Conservation (phyloP, 371 early-diverging fungal species). For the Rhizopus arrhizus region DNA sequence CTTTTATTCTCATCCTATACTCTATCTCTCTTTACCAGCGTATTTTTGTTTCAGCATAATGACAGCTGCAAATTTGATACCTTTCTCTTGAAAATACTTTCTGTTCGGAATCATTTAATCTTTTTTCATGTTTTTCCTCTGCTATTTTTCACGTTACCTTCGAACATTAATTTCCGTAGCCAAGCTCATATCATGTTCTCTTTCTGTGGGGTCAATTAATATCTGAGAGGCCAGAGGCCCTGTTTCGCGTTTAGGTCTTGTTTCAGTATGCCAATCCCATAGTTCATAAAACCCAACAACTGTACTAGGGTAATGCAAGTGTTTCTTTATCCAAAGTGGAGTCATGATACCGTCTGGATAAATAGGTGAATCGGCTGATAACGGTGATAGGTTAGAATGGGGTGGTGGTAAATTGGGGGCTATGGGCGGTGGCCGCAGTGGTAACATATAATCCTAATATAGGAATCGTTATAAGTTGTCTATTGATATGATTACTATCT, state of each 20-base stretch:
- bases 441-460: constrained; percentile 39
- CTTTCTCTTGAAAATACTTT: constrained; percentile 66
- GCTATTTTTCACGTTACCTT: constrained; percentile 42
- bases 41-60: constrained; percentile 61
- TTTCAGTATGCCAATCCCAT: constrained; percentile 52
- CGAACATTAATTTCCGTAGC: constrained; percentile 69
- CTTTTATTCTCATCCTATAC: not conserved
- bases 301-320: constrained; percentile 66
- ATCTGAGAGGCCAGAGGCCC: constrained; percentile 62
- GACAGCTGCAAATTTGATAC: constrained; percentile 75
- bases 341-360: constrained; percentile 84
- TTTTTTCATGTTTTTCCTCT: not conserved
- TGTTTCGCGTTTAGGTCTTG: constrained; percentile 44
- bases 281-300: constrained; percentile 73
- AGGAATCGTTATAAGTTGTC: not conserved
- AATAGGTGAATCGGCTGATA: constrained; percentile 67
- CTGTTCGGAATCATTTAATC: constrained; percentile 32
- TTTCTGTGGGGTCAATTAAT: constrained; percentile 54
- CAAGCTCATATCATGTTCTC: constrained; percentile 63
- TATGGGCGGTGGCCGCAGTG: constrained; percentile 42
- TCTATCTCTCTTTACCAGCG: constrained; percentile 43
- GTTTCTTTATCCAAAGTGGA: constrained; percentile 71
- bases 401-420: constrained; percentile 37
- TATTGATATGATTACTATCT: not conserved
- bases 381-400: constrained; percentile 70